Base-by-base conservation (phyloP, 345 rosid species). In the Salix purpurea region DNA sequence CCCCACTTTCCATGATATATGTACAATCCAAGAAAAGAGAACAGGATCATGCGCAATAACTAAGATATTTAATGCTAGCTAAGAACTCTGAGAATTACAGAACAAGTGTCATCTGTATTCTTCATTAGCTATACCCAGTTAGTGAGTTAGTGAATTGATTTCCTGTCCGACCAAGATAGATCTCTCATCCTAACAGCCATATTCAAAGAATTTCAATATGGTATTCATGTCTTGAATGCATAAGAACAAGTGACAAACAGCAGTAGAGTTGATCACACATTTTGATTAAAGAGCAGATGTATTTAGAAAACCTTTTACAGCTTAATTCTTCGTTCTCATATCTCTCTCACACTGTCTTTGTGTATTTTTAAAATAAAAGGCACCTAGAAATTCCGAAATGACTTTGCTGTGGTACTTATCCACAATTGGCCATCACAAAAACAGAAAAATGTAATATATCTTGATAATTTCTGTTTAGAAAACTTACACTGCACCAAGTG, bases 401-500 rank as follows among this genome's bases (percentile, higher is more conserved):
- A 30, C 6, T 26, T 11, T n/a, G 15, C 54, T 34, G 13, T 40
- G 36, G 9, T 39, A 13, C 8, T 16, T 13, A 39, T 37, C 75
- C 9, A 30, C 12, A 34, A 40, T 2, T 23, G 67, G 67, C 76
- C 68, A 39, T n/a, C 30, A 72, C 26, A 21, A 13, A 56, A 58
- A 13, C n/a, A 73, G 42, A 39, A 14, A 62, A 58, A 21, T 5
- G 50, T 26, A 0, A n/a, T 14, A 28, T 58, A 72, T 37, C 39
- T n/a, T 54, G 69, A 23, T 39, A 14, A 5, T 68, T 72, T 60
- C 15, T 23, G 64, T 13, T 56, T 42, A 73, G 69, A 52, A 24
- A 73, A 44, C 68, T 73, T 66, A 68, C 24, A 79, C 66, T 50
- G 67, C 77, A 46, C 65, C 61, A 32, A 56, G 60, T 40, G 77